A percentile compares a stretch with the other conserved stretches of the same genome.
phyloP scores from a whole-genome alignment of 164 flowering plant species.

The Vitis labrusca region DNA sequence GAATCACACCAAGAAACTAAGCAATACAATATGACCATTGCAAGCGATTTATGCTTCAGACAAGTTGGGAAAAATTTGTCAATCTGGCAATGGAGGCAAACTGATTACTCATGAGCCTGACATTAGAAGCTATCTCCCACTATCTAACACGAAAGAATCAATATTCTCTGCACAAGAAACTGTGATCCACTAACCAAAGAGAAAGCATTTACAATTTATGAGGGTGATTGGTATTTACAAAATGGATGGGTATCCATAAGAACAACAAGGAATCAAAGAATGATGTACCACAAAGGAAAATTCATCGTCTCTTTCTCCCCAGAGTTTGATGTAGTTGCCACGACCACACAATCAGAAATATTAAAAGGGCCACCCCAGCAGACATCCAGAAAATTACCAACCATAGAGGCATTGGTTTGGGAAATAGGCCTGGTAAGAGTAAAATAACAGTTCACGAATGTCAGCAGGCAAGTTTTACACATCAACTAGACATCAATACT shows the following conservation, averaged over 20 bases:
- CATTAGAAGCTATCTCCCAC: conserved; percentile 14
- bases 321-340: conserved; percentile 66
- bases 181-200: conserved; percentile 32
- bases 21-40: neutral
- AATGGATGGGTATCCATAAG: conserved; percentile 22
- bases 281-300: conserved; percentile 17
- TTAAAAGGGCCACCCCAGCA: conserved; percentile 41
- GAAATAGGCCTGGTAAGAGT: conserved; percentile 66
- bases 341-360: conserved; percentile 68
- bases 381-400: conserved; percentile 70
- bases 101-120: conserved; percentile 6
- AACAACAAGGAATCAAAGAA: conserved; percentile 41
- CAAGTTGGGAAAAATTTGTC: conserved; percentile 1
- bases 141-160: conserved; percentile 16
- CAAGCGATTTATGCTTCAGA: neutral
- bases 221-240: conserved; percentile 51
- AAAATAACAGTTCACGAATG: neutral
- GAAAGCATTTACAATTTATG: conserved; percentile 52
- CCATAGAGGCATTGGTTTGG: conserved; percentile 83
- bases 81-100: conserved; percentile 6
- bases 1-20: neutral
- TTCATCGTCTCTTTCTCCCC: conserved; percentile 55
- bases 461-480: too few relatives aligned
- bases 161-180: conserved; percentile 18
- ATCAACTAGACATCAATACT: neutral